Evolutionary conservation across 2,329 filamentous ascomycete genomes (phyloP).

Genomic region (Fusarium albidum): DNA sequence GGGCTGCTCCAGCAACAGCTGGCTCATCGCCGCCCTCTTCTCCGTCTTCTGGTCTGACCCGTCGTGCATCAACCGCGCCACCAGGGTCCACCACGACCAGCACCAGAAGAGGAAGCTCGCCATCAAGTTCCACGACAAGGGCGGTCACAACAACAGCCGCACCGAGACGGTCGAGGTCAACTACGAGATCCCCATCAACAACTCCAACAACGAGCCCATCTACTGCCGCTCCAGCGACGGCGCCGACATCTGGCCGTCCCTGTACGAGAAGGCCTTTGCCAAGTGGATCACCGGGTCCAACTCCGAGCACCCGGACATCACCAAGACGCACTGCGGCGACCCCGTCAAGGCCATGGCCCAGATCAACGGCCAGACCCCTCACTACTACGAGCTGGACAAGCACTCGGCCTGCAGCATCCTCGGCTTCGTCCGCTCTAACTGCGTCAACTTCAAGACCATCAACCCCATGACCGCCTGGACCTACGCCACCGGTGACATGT

Average conservation of each 20-base stretch:
- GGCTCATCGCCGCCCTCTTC: slow-evolving; percentile 55
- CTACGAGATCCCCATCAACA: slow-evolving; percentile 54
- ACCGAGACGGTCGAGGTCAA: slow-evolving; percentile 52
- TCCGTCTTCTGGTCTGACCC: slow-evolving; percentile 56
- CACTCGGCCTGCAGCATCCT: slow-evolving; percentile 46
- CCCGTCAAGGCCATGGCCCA: slow-evolving; percentile 56
- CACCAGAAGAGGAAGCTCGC: slow-evolving; percentile 42
- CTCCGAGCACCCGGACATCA: slow-evolving; percentile 50
- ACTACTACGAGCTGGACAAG: slow-evolving; percentile 46
- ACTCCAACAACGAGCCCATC: slow-evolving; percentile 51
- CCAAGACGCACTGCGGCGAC: slow-evolving; percentile 50
- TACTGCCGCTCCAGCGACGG: slow-evolving; percentile 53
- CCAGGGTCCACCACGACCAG: slow-evolving; percentile 34
- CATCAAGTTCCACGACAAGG: slow-evolving; percentile 54
- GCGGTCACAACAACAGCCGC: slow-evolving; percentile 50
- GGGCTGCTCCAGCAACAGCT: slow-evolving; percentile 52
- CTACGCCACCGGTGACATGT: slow-evolving; percentile 48
- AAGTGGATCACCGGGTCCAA: slow-evolving; percentile 50
- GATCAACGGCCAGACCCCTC: slow-evolving; percentile 49
- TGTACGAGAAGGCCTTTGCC: slow-evolving; percentile 58
- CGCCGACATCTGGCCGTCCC: slow-evolving; percentile 53
- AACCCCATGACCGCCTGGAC: slow-evolving; percentile 53
- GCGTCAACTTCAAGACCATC: slow-evolving; percentile 54
- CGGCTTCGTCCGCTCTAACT: slow-evolving; percentile 49
- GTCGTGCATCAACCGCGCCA: slow-evolving; percentile 49